Conservation (phyloP, 768 basidiomycete species). For the Boletus tylopilopsis region DNA sequence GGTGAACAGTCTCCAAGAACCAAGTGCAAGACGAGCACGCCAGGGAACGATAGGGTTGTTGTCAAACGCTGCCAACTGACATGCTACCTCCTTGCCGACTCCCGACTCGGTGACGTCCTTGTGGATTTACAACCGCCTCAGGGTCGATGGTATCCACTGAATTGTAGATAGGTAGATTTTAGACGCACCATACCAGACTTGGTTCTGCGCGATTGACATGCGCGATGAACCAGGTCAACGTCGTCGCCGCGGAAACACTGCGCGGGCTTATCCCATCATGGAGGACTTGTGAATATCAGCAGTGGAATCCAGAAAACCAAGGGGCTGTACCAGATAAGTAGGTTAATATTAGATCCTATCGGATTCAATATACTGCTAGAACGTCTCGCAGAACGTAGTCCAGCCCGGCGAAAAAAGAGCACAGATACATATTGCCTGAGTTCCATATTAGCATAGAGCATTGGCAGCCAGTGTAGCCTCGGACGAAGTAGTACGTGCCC, state of each 20-base stretch:
- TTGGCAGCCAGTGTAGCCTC: too few species aligned
- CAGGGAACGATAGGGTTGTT: not conserved
- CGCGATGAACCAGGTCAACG: not conserved
- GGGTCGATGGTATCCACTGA: constrained; percentile 1
- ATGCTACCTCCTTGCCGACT: constrained; percentile 1
- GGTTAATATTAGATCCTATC: not conserved
- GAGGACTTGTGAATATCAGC: not conserved
- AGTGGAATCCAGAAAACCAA: not conserved
- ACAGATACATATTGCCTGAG: too few species aligned
- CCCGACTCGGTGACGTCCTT: not conserved
- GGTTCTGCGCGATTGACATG: not conserved
- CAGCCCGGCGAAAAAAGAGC: too few species aligned
- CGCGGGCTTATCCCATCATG: not conserved
- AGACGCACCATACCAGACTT: not conserved
- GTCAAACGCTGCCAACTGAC: not conserved
- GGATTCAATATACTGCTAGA: not conserved
- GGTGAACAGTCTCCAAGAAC: too few species aligned
- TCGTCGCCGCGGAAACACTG: not conserved
- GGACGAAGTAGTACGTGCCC: too few species aligned
- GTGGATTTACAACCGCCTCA: not conserved
- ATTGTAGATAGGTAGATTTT: too few species aligned
- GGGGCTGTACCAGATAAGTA: not conserved
- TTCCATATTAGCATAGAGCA: too few species aligned
- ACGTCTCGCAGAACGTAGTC: not conserved
- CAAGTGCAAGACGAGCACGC: too few species aligned